These are phyloP conservation scores for Candida insectalens DNA, from an alignment of 805 yeast species.

Conservation along the genomic window DNA sequence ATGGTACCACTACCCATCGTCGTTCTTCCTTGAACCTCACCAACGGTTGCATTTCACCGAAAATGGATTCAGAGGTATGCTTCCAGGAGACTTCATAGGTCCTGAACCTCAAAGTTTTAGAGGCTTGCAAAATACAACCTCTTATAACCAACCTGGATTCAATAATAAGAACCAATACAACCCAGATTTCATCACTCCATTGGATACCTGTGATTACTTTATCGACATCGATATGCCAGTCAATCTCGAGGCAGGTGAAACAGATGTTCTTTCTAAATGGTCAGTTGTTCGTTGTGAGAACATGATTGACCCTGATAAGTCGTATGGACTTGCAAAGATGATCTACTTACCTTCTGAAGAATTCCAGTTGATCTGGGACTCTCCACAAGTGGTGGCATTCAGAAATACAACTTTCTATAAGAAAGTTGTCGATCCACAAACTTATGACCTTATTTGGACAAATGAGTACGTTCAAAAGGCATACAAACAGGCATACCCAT, in stretches of 20 bases:
- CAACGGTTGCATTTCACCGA: conserved; percentile 57
- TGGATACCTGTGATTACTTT: conserved; percentile 54
- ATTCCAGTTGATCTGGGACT: background rate
- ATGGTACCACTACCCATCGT: conserved; percentile 89
- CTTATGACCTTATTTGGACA: background rate
- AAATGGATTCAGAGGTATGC: conserved; percentile 76
- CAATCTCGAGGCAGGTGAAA: conserved; percentile 35
- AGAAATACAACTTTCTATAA: background rate
- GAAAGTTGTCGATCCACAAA: background rate
- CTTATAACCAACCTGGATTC: conserved; percentile 52
- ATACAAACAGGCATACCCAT: too few relatives aligned
- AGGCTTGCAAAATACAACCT: conserved; percentile 26
- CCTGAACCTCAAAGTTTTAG: conserved; percentile 12
- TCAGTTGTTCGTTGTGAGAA: conserved; percentile 34
- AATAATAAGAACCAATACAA: conserved; percentile 68
- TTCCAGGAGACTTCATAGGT: conserved; percentile 78
- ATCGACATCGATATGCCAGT: conserved; percentile 52
- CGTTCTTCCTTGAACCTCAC: conserved; percentile 65
- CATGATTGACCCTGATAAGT: conserved; percentile 44
- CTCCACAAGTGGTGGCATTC: background rate
- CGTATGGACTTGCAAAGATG: conserved; percentile 33
- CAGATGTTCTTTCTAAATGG: conserved; percentile 34
- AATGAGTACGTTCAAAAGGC: background rate
- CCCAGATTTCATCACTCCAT: conserved; percentile 38
- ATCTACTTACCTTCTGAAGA: conserved; percentile 5